Evolutionary conservation across 139 green algal genomes (phyloP).

Genomic region (Micractinium sp.): DNA sequence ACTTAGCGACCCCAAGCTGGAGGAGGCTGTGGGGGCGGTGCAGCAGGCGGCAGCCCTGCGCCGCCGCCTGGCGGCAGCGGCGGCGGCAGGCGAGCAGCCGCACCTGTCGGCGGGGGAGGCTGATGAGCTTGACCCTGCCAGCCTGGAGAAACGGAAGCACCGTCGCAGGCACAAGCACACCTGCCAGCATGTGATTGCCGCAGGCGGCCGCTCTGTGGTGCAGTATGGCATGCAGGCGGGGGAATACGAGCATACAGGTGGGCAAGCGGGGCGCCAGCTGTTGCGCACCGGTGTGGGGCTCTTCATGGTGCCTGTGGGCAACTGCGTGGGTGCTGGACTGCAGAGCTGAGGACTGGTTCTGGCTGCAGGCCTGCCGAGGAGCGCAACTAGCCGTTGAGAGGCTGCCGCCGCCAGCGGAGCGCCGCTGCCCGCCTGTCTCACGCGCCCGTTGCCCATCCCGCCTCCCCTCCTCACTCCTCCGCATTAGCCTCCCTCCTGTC

Average conservation of each 20-base stretch:
- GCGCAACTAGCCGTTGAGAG: no score
- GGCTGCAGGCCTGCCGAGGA: neutral
- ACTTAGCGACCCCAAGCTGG: neutral
- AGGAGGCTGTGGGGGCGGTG: neutral
- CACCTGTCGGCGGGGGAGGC: neutral
- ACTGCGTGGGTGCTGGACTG: neutral
- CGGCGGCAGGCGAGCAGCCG: neutral
- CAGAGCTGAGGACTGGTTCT: neutral
- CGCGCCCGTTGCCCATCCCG: neutral
- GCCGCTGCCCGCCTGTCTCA: neutral
- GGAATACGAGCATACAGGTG: neutral
- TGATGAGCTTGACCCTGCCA: neutral
- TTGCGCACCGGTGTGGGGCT: neutral
- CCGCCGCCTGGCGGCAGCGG: neutral
- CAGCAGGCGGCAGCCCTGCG: neutral
- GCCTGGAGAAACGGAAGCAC: neutral
- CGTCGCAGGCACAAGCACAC: neutral
- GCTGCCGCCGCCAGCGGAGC: no score
- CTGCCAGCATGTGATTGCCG: neutral
- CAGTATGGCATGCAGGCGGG: constrained; percentile 16
- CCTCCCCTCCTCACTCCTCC: neutral
- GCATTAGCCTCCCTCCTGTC: neutral
- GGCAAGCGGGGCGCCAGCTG: neutral
- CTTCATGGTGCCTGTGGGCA: neutral
- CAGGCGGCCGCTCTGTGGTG: neutral